Base-by-base conservation (phyloP, 331 rosid species). In the Cucumis variabilis region DNA sequence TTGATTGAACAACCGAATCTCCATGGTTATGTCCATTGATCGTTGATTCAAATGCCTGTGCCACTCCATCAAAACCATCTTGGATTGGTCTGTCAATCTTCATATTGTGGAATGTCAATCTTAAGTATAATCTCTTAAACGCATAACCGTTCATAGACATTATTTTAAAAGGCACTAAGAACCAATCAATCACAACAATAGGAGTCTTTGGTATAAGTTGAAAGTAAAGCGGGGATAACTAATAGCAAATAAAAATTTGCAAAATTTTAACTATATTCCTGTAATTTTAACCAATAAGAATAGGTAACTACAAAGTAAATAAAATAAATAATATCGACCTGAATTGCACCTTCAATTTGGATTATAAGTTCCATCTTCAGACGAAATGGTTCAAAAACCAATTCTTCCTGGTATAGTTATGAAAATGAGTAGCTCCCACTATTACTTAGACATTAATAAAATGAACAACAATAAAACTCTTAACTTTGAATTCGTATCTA, bases 31-130 rank as follows among this genome's bases (percentile, higher is more conserved):
- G 66, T 11, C 51, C 84, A 83, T 83, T 91, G 86, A 89, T 86
- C 33, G 88, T 90, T 25, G 68, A 87, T 16, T 74, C 93, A 82
- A 77, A 68, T 48, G 88, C 24, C 82, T 65, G 50, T 60, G 67
- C 88, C 53, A 87, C 80, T 74, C 88, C 91, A 70, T 79, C 46
- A 7, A 65, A 51, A 69, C 83, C 79, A 86, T 88, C 90, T 86
- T 66, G 90, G 77, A 85, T 86, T 81, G 87, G 87, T 23, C 60
- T 77, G 81, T 89, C 93, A 87, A 85, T 90, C 98, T 91, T 88
- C 58, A 86, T 81, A 87, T 76, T 69, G 87, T 51, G 72, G 86
- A 71, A 86, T 28, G 67, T 75, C 91, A 88, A 74, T 80, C 88
- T 23, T 83, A 77, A 81, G 86, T 88, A 79, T 83, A 2, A 74